Evolutionary conservation across 129 eudicot genomes (phyloP), one percentile per base, ranked within the genome.

Genomic region (Lactuca sativa): DNA sequence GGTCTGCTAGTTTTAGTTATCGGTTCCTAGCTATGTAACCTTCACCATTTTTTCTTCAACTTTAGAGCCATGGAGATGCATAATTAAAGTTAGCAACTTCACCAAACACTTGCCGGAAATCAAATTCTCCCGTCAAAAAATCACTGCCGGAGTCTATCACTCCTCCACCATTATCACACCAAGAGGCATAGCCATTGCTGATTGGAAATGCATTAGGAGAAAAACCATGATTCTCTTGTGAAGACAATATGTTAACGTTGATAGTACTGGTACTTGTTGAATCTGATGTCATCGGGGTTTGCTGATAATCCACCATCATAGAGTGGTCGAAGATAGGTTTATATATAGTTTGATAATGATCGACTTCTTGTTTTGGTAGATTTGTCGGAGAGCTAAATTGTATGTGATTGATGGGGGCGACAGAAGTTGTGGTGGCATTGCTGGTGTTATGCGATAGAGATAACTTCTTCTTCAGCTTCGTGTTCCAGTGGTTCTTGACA

Each of bases 401-500:
- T 38, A n/a, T 9, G 3, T 67, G 59, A 37, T 30, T 74, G 56
- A 40, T 47, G 15, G 62, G 14, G 5, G 77, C 9, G 32, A 49
- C 7, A 43, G 9, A 2, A 48, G 9, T 64, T 0, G n/a, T 30
- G 31, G 18, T 54, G 49, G 63, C 11, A 47, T 37, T 64, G 32
- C n/a, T 6, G 48, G 18, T 68, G 55, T 37, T 31, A 32, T 58
- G 59, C 8, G 79, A 75, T 31, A 76, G 43, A 4, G 55, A 13
- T 30, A 84, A 54, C 67, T 86, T 86, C 83, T 86, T 89, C 84
- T 86, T 89, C 62, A 89, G 49, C 66, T 89, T 89, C 38, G 92
- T 86, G 81, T 89, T 89, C 96, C 96, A 89, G 31, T 86, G 81
- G 59, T 89, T 89, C 80, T 89, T 89, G 38, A 89, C 83, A 71